These are phyloP conservation scores for Colletotrichum echinochloae DNA, from an alignment of 2,329 filamentous ascomycete genomes.

Conservation along the genomic window DNA sequence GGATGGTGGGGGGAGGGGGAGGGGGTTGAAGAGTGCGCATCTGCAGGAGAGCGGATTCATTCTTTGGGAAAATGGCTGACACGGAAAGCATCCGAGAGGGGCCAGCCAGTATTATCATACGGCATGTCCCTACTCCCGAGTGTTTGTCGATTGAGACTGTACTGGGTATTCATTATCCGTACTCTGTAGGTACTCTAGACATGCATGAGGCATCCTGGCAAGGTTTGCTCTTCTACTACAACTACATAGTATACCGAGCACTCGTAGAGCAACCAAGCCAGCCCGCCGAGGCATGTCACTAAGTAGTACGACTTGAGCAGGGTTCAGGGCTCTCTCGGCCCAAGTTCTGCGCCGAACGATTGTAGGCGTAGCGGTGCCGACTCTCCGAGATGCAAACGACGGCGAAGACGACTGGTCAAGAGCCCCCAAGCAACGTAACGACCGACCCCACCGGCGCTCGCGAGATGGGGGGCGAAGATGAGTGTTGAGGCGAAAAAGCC, in stretches of 20 bases:
- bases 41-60: conserved; percentile 34
- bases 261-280: not conserved
- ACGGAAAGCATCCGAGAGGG: conserved; percentile 3
- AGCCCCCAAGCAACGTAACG: not conserved
- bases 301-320: not conserved
- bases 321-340: not conserved
- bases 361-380: not conserved
- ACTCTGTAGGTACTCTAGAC: too few relatives aligned
- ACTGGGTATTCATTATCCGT: not conserved
- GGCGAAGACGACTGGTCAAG: not conserved
- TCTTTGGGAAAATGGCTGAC: conserved; percentile 2
- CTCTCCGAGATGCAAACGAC: not conserved
- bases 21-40: conserved; percentile 2
- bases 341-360: conserved; percentile 11
- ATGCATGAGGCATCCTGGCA: not conserved
- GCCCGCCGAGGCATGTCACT: not conserved
- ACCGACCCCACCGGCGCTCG: not conserved
- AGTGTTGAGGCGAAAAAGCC: conserved; percentile 5
- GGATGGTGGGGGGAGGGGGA: conserved; percentile 23
- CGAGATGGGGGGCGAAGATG: not conserved
- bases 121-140: not conserved
- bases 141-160: not conserved
- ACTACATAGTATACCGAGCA: too few relatives aligned
- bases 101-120: too few relatives aligned
- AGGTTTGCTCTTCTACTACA: not conserved